Evolutionary conservation across 164 flowering plant genomes (phyloP), one percentile per base, ranked within the genome.

Genomic region (Piper longum): DNA sequence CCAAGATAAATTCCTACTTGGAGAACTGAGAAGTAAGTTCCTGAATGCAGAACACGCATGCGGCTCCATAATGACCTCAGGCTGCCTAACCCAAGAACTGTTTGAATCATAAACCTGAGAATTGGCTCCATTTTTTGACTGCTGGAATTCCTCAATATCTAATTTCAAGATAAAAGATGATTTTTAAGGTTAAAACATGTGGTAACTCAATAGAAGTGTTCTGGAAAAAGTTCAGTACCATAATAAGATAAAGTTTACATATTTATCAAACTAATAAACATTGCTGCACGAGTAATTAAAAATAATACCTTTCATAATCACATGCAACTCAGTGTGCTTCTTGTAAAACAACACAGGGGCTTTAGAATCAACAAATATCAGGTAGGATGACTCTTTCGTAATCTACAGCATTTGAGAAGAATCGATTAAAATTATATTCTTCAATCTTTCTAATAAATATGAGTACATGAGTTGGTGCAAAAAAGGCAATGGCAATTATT

Each of bases 141-240:
- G 62, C 62, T 42, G 60, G 57, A 82, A 59, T 62, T 81, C 85
- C 69, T 82, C 77, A 68, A 85, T 69, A 59, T 78, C 96, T 92
- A 89, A 73, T 61, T 65, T 64, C 67, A 26, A 14, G 40, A 16
- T 52, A 19, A 43, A 4, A 2, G 70, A 68, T 48, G 4, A 26
- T 7, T 36, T 11, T 14, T 26, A 4, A 26, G 36, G 16, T 1
- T 41, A 4, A 36, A 26, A 36, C 6, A 36, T 52, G 11, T 63
- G 8, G 58, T 0, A n/a, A 41, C 16, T 18, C 7, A 4, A 7
- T 58, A 16, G 26, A 18, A 43, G 36, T 26, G 36, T 26, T 26
- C 36, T 26, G 11, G 14, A 48, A 5, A 14, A 48, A 5, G 7
- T 48, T 9, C 14, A 48, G 14, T 48, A 48, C 3, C 8, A 48